Base-by-base conservation (phyloP, 2,329 filamentous ascomycete species). In the Fusarium secorum region DNA sequence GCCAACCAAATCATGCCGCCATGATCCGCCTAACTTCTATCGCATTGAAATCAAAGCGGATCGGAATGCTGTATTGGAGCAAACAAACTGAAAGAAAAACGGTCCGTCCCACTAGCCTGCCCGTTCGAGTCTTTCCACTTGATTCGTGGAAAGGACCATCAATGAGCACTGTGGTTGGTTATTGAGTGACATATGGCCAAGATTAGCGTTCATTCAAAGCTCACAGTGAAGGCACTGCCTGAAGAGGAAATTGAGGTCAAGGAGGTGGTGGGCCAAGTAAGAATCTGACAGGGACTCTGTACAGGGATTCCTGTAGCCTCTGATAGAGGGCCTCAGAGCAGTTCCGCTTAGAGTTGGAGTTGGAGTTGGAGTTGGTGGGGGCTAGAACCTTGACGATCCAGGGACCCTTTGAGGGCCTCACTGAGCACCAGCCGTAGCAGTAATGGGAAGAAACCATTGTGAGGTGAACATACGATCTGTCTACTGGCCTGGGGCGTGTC, bases 91-190 rank as follows among this genome's bases (percentile, higher is more conserved):
- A 62, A 64, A 56, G 54, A 67, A 60, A 72, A 60, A 74, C 75
- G 75, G 76, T 69, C 76, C 76, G 76, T 78, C 60, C 76, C 76
- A 76, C 64, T 74, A 72, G 73, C 62, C 70, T 62, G 57, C 51
- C 75, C 49, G 53, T 46, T 42, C 55, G 42, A 57, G 54, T 54
- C 26, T 48, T 61, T 36, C 38, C 63, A 32, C 42, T 57, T 58
- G 53, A 59, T 61, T 66, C 38, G 44, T 59, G 58, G 59, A 62
- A 46, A 38, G 62, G 42, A 38, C 24, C 41, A 59, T 28, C 64
- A 58, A 70, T 73, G 62, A 24, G 39, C 49, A 32, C 54, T 52
- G 48, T 68, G 63, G 75, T 78, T 75, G 72, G 73, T 48, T 55
- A 20, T 68, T 32, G 30, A 53, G 59, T 51, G 61, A 57, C 45